Evolutionary conservation across 768 basidiomycete genomes (phyloP), one percentile per base, ranked within the genome.

Genomic region (Pholiota conissans): DNA sequence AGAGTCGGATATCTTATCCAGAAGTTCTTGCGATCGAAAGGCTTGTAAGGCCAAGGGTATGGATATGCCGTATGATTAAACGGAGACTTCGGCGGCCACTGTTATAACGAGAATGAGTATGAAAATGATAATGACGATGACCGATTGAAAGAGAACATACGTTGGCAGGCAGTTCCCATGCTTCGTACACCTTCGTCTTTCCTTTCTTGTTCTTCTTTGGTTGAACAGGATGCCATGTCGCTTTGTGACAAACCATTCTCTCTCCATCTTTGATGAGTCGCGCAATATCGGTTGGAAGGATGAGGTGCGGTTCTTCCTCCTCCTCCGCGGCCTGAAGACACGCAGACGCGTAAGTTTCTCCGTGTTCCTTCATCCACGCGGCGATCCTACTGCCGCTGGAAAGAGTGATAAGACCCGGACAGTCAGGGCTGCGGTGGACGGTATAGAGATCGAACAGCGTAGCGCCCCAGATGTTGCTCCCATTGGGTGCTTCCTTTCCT

Each of bases 381-480:
- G 66, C 57, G 28, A 81, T 59, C 51, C 73, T 75, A 65, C 61
- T 77, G 3, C 73, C 71, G n/a, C 71, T 73, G 20, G 74, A 67
- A 6, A 65, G 60, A 4, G 67, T 68, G 10, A 60, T 27, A 8
- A 67, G 56, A 26, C 24, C 32, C 3, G 30, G 8, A 2, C 65
- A 5, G 28, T 62, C 55, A 0, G 71, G 69, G 0, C 70, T 50
- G n/a, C 71, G 67, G 1, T 54, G 37, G 18, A 73, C 69, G 1
- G 18, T 57, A 59, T 71, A 80, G 56, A 82, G 79, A 53, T 81
- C 76, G 30, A 70, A 67, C 1, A 80, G 59, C 0, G 76, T 76
- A 9, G 72, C 73, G 42, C 80, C 79, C 80, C 79, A 82, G 9
- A 73, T 61, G 39, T 70, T 63, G 9, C 69, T 28, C 0, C 65